Percentiles rank a stretch among this genome's conserved stretches.
These are phyloP conservation scores for Porphyridium purpureum DNA, from an alignment of 23 red algal genomes.

Conservation along the genomic window DNA sequence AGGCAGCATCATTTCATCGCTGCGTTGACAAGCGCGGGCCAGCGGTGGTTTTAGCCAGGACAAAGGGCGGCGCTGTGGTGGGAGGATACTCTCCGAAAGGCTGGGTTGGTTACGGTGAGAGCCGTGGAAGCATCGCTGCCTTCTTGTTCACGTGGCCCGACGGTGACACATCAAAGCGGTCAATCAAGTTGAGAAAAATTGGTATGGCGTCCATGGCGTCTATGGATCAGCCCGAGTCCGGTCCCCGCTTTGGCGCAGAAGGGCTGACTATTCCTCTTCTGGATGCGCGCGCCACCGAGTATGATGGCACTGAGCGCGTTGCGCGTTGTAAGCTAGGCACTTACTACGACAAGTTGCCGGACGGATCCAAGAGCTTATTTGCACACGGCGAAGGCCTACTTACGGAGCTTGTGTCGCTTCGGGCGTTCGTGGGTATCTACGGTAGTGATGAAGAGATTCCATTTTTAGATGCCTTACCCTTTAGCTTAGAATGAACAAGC, in stretches of 20 bases:
- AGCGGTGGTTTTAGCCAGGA: conserved; percentile 16
- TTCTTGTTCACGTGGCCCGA: conserved; percentile 73
- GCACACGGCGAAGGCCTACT: conserved; percentile 19
- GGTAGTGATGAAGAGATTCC: conserved; percentile 47
- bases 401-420: conserved; percentile 20
- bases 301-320: conserved; percentile 20
- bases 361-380: conserved; percentile 30
- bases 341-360: conserved; percentile 39
- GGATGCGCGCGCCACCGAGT: conserved; percentile 5
- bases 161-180: conserved; percentile 24
- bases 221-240: conserved; percentile 48
- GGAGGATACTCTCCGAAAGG: conserved; percentile 68
- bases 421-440: conserved; percentile 29
- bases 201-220: conserved; percentile 34
- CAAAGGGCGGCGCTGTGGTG: conserved; percentile 12
- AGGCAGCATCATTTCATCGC: conserved; percentile 30
- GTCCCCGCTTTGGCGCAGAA: conserved; percentile 64
- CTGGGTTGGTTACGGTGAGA: conserved; percentile 66
- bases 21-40: conserved; percentile 28
- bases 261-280: conserved; percentile 31
- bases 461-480: conserved; percentile 45
- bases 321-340: conserved; percentile 42
- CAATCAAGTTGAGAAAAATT: conserved; percentile 59
- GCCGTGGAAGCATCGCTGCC: conserved; percentile 38
- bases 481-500: conserved; percentile 44